Base-by-base conservation (phyloP, 2,329 filamentous ascomycete species). In the Xylariaceae sp. region DNA sequence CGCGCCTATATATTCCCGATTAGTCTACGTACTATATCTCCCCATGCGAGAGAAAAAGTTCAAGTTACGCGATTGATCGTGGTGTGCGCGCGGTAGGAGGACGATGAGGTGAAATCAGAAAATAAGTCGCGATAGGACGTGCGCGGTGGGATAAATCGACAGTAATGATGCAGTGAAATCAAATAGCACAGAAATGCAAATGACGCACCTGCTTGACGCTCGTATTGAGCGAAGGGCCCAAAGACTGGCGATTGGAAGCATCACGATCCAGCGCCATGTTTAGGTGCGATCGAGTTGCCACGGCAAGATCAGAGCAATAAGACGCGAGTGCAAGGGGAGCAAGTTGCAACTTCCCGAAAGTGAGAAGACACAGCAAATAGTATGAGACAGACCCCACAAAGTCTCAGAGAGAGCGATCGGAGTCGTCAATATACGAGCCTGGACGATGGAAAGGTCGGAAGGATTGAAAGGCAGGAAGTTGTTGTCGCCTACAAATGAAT, bases 121-220 rank as follows among this genome's bases (percentile, higher is more conserved):
- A 34, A 51, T 39, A 47, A 49, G 56, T 59, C 61, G 63, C 56
- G 55, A 59, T 58, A 47, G 53, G 15, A 53, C 49, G 35, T 11
- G 55, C 44, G 45, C 17, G 44, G 50, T 34, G 23, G 23, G 35
- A 45, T 9, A 39, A 11, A 48, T 13, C 51, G 49, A 7, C 37
- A 49, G 30, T 6, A 49, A 51, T 55, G 53, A 53, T 53, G 4
- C 8, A 51, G 37, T 30, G 45, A 30, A 52, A 23, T 39, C 53
- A 54, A 44, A 56, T 59, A 55, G 65, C 60, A 60, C 63, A 53
- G 48, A 62, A 62, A 61, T 56, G 51, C 61, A 53, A 53, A 35
- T 53, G 30, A 66, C 65, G 53, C 57, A 90, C 88, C 82, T 89
- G 78, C 73, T 90, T 90, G 63, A 92, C 82, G 62, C 78, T 78